These are phyloP conservation scores for Aspergillus saccharolyticus DNA, from an alignment of 495 filamentous ascomycete genomes.

Conservation along the genomic window DNA sequence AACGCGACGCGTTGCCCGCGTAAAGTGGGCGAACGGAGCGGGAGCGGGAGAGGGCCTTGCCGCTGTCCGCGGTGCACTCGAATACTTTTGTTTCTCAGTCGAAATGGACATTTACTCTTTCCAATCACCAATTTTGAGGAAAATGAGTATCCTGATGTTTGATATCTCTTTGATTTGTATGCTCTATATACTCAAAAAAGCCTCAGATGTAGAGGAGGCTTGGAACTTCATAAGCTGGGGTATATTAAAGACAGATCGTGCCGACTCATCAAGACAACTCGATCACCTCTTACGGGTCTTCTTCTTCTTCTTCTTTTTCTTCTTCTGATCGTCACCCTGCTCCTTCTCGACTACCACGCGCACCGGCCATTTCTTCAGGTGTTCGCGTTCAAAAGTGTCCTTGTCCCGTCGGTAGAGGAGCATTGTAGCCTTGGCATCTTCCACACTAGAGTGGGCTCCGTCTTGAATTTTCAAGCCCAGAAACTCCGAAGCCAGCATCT, in stretches of 20 bases:
- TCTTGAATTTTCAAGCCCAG: constrained; percentile 79
- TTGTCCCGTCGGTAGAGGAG: constrained; percentile 76
- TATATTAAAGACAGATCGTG: constrained; percentile 21
- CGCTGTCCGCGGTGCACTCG: background rate
- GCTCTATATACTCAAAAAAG: background rate
- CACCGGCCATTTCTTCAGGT: constrained; percentile 58
- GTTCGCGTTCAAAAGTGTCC: constrained; percentile 73
- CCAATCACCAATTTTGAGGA: too few species aligned
- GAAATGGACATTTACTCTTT: too few species aligned
- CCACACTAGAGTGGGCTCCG: constrained; percentile 69
- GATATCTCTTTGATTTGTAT: background rate
- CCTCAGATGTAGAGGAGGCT: background rate
- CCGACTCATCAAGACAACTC: background rate
- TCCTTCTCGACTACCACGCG: constrained; percentile 36
- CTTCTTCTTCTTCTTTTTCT: constrained; percentile 52
- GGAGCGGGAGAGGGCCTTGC: background rate
- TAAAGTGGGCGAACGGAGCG: constrained; percentile 22
- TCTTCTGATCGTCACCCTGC: constrained; percentile 37
- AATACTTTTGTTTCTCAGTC: background rate
- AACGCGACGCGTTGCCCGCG: constrained; percentile 37
- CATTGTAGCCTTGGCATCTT: constrained; percentile 90
- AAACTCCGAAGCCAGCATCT: constrained; percentile 68
- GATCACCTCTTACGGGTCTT: constrained; percentile 45
- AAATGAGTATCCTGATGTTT: too few species aligned
- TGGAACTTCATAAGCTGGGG: constrained; percentile 22